Conservation (phyloP, 441 rosid genomes). For the Gossypium davidsonii region DNA sequence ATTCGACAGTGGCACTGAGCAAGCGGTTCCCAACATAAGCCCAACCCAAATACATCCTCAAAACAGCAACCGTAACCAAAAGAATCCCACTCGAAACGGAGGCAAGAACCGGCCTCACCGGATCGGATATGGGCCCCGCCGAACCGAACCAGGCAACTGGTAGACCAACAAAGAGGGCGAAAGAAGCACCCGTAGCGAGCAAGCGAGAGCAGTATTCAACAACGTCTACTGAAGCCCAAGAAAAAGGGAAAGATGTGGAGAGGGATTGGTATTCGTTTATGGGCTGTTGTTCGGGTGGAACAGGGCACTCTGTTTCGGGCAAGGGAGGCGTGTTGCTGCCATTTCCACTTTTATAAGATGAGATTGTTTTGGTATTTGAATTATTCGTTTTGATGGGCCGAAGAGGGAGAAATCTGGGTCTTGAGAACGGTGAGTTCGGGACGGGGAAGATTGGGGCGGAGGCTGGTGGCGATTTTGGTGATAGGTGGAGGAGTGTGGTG, state of each 20-base stretch:
- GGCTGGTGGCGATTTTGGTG: constrained; percentile 17
- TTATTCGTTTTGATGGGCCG: constrained; percentile 12
- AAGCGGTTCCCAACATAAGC: constrained; percentile 89
- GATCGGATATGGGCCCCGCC: constrained; percentile 54
- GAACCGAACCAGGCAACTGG: constrained; percentile 88
- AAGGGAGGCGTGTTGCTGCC: constrained; percentile 52
- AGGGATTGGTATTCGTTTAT: constrained; percentile 73
- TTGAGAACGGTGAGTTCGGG: constrained; percentile 13
- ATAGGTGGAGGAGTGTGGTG: constrained; percentile 20
- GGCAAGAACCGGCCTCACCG: constrained; percentile 45
- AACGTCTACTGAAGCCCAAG: constrained; percentile 62
- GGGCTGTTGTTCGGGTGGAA: constrained; percentile 73
- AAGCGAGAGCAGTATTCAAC: constrained; percentile 49
- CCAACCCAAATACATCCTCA: constrained; percentile 95
- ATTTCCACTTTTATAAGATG: constrained; percentile 39
- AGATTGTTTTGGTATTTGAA: constrained; percentile 16
- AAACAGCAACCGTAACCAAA: constrained; percentile 67
- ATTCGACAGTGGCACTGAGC: constrained; percentile 93
- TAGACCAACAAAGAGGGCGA: constrained; percentile 59
- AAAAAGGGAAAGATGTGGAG: constrained; percentile 76
- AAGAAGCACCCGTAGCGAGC: constrained; percentile 65
- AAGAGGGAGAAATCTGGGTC: constrained; percentile 18
- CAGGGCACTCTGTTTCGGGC: constrained; percentile 75
- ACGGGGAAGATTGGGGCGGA: neutral
- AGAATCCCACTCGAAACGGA: constrained; percentile 71